Evolutionary conservation across 208 protist genomes (phyloP), one percentile per base, ranked within the genome.

Genomic region (Trypanosoma boissoni): DNA sequence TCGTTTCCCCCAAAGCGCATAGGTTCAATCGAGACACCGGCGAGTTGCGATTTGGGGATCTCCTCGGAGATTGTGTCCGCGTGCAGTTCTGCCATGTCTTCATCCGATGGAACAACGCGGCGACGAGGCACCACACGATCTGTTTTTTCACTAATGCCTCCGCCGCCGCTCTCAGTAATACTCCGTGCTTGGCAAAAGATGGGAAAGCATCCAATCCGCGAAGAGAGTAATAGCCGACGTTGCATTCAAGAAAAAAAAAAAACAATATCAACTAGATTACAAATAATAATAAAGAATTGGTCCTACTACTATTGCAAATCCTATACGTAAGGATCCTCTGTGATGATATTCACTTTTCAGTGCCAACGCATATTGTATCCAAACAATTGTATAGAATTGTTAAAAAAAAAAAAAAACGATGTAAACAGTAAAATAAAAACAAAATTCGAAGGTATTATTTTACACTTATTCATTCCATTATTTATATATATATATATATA

Each of bases 31-130:
- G 42, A 14, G 28, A 58, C 43, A 58, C 31, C 43, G 9, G 60
- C 12, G 9, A 58, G 28, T 12, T 14, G 0, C 6, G 42, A 44
- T 6, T 2, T 10, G 8, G 8, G 8, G 9, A 8, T 5, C 32
- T 16, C 9, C 0, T 24, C 43, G 2, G 44, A 41, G 2, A 12
- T 12, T 4, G 54, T 48, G 2, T 44, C 32, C 26, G 12, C 37
- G 16, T 54, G 50, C 41, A 68, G 31, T 14, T 58, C 51, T 14
- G 64, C 48, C 57, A 71, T 50, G 16, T 71, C 64, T 28, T 56
- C 64, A 20, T 71, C 64, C 34, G 34, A 16, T 39, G 34, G 34
- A 39, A 12, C 34, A 6, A 39, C 34, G 12, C 34, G 34, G 8
- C 34, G 34, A 12, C 34, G 34, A 16, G 8, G 34, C 12, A 12